These are phyloP conservation scores for Claviceps quebecensis DNA, from an alignment of 2,329 filamentous ascomycete genomes.

Conservation along the genomic window DNA sequence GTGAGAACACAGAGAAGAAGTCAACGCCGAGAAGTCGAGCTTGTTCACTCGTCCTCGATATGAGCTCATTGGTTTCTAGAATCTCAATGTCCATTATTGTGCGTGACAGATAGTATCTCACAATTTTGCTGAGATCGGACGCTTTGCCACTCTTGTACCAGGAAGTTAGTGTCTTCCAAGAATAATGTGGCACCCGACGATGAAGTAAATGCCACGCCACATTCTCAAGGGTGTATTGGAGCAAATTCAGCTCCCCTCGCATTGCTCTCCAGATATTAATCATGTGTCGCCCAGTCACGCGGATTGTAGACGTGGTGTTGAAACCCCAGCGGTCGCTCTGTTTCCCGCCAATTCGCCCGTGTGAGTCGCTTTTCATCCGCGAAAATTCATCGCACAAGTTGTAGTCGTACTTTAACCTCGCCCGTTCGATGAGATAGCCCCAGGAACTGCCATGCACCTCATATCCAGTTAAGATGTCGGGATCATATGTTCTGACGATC, in stretches of 20 bases:
- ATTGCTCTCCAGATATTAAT: conserved; percentile 97
- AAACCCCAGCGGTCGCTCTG: conserved; percentile 87
- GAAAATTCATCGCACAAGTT: conserved; percentile 86
- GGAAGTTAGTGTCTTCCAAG: conserved; percentile 59
- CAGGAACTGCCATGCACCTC: conserved; percentile 89
- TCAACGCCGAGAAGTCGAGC: conserved; percentile 85
- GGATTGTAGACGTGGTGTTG: conserved; percentile 81
- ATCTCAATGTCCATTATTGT: conserved; percentile 81
- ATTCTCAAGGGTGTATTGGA: conserved; percentile 95
- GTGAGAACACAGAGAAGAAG: conserved; percentile 90
- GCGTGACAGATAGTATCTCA: conserved; percentile 64
- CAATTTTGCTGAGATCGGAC: conserved; percentile 55
- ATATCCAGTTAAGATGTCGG: conserved; percentile 86
- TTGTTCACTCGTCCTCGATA: conserved; percentile 84
- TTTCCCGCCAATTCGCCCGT: conserved; percentile 73
- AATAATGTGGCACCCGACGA: conserved; percentile 75
- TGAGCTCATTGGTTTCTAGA: conserved; percentile 75
- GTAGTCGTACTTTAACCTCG: conserved; percentile 73
- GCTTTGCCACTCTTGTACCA: conserved; percentile 66
- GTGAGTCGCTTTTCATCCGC: conserved; percentile 69
- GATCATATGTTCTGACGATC: conserved; percentile 71
- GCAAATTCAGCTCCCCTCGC: conserved; percentile 77
- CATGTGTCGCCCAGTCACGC: conserved; percentile 86
- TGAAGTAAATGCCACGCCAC: conserved; percentile 86
- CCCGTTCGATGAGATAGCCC: conserved; percentile 90